Base-by-base conservation (phyloP, 2,329 filamentous ascomycete genomes). In the Salinomyces thailandicus region DNA sequence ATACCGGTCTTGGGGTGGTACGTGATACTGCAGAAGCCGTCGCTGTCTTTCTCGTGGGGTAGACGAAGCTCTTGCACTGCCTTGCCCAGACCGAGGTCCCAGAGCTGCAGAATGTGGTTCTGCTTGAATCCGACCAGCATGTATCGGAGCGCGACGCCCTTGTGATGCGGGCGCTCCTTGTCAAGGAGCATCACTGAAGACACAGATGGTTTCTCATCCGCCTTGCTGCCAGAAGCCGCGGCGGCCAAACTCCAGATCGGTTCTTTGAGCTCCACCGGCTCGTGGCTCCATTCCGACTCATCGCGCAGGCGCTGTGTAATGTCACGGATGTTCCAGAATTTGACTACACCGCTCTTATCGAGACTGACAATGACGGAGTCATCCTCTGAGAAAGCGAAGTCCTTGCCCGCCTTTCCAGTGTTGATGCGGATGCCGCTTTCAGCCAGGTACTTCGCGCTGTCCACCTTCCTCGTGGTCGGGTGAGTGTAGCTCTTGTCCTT, bases 61-160 rank as follows among this genome's bases (percentile, higher is more conserved):
- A 98, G 77, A 59, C 94, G 91, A 59, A 98, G 80, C 65, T 98
- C 91, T 60, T 98, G 89, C 24, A 98, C 91, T 18, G 87, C 85
- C 64, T 95, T 95, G 48, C 82, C 83, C 20, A 98, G 78, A 28
- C 84, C 86, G 55, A 98, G 78, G 67, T 98, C 91, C 93, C 91
- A 98, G 30, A 98, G 76, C 68, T 98, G 93, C 44, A 98, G 76
- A 38, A 89, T 93, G 65, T 98, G 91, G 62, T 98, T 98, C 62
- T 98, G 91, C 68, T 96, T 95, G 76, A 96, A 85, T 52, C 91
- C 91, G 44, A 98, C 85, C 58, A 98, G 80, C 67, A 98, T 81
- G 66, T 98, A 98, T 43, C 91, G 79, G 45, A 95, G 71, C 32
- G 93, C 87, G 54, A 83, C 81, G 42, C 83, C 81, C 65, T 91